Evolutionary conservation across 2,329 filamentous ascomycete genomes (phyloP), one percentile per base, ranked within the genome.

Genomic region (Aureobasidium sp.): DNA sequence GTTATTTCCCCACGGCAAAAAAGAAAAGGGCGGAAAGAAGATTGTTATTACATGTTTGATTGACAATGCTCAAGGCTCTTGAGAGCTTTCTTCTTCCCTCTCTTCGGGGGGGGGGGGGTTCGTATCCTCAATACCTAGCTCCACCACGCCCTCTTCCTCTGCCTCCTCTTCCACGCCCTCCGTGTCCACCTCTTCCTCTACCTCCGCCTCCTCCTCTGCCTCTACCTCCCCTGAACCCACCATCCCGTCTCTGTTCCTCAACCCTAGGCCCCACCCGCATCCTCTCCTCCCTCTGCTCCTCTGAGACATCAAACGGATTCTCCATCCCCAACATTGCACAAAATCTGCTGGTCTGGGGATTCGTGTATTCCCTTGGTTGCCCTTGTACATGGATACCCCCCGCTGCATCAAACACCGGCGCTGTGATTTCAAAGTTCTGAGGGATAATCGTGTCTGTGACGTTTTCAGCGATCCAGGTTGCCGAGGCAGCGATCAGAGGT

Each of bases 301-400:
- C 81, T n/a, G 76, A 84, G 1, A 87, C 82, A 66, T 88, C 80
- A 78, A 86, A 95, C 10, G 85, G 79, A 70, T 97, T 95, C 6
- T 82, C 76, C 35, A 99, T 85, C 9, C 82, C 85, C 1, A 97
- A 68, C 60, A 97, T 74, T 60, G 85, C 77, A 73, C 94, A 99
- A 70, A 93, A 97, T 3, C 78, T 74, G n/a, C 77, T 78, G 7
- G 91, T 97, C 74, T 97, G 93, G 13, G 88, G 86, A 69, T 94
- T 97, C 4, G 84, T 90, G 70, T 93, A 93, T 74, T 96, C 92
- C 1, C 79, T 76, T 1, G 91, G 90, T 70, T 85, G 81, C n/a
- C 85, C 77, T 0, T 77, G 68, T 0, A 84, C 82, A 25, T 76
- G 78, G 64, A 86, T 81, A 0, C 84, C 82, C 7, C 79, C 75